phyloP scores from a whole-genome alignment of 805 yeast species.

The Cyberlindnera galapagoensis region DNA sequence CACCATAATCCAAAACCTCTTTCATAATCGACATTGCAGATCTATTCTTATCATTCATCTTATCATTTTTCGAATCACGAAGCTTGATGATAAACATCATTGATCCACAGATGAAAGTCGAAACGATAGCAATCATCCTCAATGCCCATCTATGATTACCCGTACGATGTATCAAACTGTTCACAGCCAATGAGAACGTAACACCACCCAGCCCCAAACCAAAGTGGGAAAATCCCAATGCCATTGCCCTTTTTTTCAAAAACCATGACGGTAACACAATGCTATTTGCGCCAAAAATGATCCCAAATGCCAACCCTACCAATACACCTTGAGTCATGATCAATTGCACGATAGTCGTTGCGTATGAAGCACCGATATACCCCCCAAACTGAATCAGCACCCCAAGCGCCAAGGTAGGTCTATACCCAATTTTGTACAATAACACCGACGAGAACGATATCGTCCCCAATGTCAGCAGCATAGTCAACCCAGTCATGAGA shows the following conservation, averaged over 20 bases:
- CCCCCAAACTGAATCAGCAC: conserved; percentile 38
- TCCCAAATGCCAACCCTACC: conserved; percentile 43
- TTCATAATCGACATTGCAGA: conserved; percentile 19
- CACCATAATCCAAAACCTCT: conserved; percentile 29
- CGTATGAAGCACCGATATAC: conserved; percentile 45
- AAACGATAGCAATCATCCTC: conserved; percentile 36
- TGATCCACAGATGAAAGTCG: conserved; percentile 31
- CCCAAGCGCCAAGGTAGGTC: conserved; percentile 33
- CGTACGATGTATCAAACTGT: conserved; percentile 34
- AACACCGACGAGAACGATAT: conserved; percentile 42
- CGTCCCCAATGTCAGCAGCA: conserved; percentile 44
- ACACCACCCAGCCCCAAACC: conserved; percentile 54
- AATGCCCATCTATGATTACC: conserved; percentile 43
- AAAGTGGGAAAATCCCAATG: conserved; percentile 41
- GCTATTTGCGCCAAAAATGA: conserved; percentile 47
- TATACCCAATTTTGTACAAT: conserved; percentile 38
- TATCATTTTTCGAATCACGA: conserved; percentile 29
- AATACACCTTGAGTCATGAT: conserved; percentile 47
- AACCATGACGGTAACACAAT: conserved; percentile 51
- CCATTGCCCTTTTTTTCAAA: conserved; percentile 38
- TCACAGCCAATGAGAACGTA: conserved; percentile 33
- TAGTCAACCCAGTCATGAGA: conserved; percentile 46
- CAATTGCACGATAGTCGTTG: conserved; percentile 42
- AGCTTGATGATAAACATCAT: conserved; percentile 40
- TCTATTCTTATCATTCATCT: conserved; percentile 10